Conservation (phyloP, 768 basidiomycete genomes). For the Gelatoporia subvermispora region DNA sequence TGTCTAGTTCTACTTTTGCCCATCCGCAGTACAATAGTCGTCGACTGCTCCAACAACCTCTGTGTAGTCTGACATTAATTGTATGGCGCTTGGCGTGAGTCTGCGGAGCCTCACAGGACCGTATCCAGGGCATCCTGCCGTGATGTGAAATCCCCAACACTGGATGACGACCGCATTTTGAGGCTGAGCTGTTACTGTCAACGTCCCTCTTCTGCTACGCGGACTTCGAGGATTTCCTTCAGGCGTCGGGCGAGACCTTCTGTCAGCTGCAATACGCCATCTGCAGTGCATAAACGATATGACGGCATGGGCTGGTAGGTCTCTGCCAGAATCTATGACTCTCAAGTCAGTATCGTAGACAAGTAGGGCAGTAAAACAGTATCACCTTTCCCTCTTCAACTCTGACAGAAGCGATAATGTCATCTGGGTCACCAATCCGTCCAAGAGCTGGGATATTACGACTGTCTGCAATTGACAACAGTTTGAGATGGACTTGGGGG, state of each 20-base stretch:
- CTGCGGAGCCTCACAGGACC: too few species aligned
- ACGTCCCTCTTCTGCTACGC: constrained; percentile 5
- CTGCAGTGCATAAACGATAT: constrained; percentile 73
- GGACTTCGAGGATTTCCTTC: constrained; percentile 30
- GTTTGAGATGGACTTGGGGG: too few species aligned
- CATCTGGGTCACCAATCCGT: constrained; percentile 78
- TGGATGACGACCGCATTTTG: too few species aligned
- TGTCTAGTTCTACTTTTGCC: too few species aligned
- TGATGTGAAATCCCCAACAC: too few species aligned
- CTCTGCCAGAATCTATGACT: constrained; percentile 51
- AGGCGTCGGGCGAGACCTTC: constrained; percentile 56
- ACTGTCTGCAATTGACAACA: constrained; percentile 47
- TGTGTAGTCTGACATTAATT: too few species aligned
- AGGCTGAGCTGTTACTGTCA: neutral
- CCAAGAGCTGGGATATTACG: constrained; percentile 72
- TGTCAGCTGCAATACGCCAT: constrained; percentile 66
- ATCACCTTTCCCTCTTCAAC: constrained; percentile 64
- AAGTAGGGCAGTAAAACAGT: neutral
- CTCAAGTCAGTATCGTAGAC: neutral
- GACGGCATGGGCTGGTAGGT: constrained; percentile 85
- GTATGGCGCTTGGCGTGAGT: too few species aligned
- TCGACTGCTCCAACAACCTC: too few species aligned
- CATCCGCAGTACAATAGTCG: too few species aligned
- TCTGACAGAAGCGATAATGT: constrained; percentile 73
- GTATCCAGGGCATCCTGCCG: too few species aligned